phyloP scores from a whole-genome alignment of 164 flowering plant species.

The Vitis labrusca region DNA sequence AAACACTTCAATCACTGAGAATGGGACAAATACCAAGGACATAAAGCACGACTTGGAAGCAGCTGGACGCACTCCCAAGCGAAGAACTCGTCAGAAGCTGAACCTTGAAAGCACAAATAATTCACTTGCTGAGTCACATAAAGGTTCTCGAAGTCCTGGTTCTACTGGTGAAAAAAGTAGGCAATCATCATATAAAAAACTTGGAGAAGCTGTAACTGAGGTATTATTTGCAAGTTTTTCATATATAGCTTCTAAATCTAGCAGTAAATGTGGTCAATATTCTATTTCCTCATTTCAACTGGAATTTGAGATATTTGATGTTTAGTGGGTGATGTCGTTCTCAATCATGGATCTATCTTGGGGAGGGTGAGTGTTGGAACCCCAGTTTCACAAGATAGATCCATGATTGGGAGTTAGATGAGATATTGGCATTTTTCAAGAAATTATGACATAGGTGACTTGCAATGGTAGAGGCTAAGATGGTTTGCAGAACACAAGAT shows the following conservation, averaged over 20 bases:
- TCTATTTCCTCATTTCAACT: background rate
- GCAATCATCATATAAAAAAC: conserved; percentile 34
- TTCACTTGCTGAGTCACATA: conserved; percentile 21
- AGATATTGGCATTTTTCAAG: too few species aligned
- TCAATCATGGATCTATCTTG: too few species aligned
- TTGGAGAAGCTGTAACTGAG: conserved; percentile 58
- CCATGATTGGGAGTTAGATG: too few species aligned
- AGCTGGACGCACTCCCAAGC: conserved; percentile 21
- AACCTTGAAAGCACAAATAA: conserved; percentile 20
- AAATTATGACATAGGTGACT: too few species aligned
- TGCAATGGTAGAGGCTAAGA: too few species aligned
- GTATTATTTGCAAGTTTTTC: conserved; percentile 32
- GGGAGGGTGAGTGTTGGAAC: too few species aligned
- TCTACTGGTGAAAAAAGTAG: conserved; percentile 21
- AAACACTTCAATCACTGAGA: conserved; percentile 12
- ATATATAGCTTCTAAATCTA: background rate
- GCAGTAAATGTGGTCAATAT: background rate
- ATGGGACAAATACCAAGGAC: conserved; percentile 1
- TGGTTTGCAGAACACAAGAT: too few species aligned
- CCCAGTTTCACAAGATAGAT: too few species aligned
- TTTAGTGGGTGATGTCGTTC: too few species aligned
- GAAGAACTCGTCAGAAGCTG: conserved; percentile 22
- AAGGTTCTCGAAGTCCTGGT: conserved; percentile 20
- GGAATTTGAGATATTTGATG: background rate
- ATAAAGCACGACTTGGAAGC: conserved; percentile 11